Base-by-base conservation (phyloP, 129 eudicot genomes). In the Centrapalus pauciflorus region DNA sequence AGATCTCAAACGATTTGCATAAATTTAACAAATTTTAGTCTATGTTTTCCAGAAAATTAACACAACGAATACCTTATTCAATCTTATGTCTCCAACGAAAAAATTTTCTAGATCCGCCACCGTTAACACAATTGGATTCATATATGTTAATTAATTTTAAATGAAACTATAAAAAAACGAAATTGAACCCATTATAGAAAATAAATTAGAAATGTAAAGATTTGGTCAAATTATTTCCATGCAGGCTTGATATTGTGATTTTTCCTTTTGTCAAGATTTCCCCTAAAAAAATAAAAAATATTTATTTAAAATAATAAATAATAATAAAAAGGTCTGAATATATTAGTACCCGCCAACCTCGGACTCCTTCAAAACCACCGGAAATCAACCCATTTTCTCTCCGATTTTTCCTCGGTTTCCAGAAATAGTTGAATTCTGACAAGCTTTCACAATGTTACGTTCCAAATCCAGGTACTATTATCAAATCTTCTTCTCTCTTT, bases 401-500 rank as follows among this genome's bases (percentile, higher is more conserved):
- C 75, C 74, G 43, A 59, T 34, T 66, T 58, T 67, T 58, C 52
- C 74, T 68, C 76, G 45, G 49, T 69, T 80, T 78, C 95, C 87
- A 83, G 66, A 78, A 61, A 55, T 68, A 43, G n/a, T 30, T 41
- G 50, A 65, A 64, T 67, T 66, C 67, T 70, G 38, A 62, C 62
- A 51, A 71, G 2, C 29, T 56, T 55, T 40, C 67, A 70, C 57
- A 62, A 77, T 87, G 90, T 72, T 78, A 33, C 79, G 85, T 67
- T 83, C 90, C 62, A 83, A 78, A 83, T 83, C 95, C 65, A 87
- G 95, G 90, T 87, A 81, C 82, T 58, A 26, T 2, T 34, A 7
- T 29, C n/a, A 14, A 72, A 17, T 30, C 29, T 27, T 57, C 30
- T 52, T 62, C 17, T 69, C 70, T 48, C 45, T 45, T 24, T 70